Evolutionary conservation across 73 alveolate genomes (phyloP).

Genomic region (Paraurostyla sp.): DNA sequence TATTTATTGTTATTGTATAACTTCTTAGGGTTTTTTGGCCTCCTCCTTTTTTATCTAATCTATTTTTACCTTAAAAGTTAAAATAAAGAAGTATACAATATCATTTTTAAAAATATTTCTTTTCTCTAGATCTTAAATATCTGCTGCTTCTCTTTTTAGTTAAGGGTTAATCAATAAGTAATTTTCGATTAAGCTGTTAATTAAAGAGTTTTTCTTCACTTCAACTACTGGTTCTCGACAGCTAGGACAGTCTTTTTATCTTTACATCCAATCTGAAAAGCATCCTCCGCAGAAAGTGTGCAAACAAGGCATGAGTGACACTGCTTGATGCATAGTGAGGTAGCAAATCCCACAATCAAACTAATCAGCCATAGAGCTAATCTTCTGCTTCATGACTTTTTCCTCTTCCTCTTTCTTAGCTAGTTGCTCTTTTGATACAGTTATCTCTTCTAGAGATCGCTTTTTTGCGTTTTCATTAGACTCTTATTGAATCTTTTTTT

Average conservation of each 20-base stretch:
- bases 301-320: conserved; percentile 88
- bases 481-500: background rate
- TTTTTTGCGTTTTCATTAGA: background rate
- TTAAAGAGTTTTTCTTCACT: conserved; percentile 81
- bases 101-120: conserved; percentile 70
- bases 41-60: background rate
- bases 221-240: conserved; percentile 79
- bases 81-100: background rate
- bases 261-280: conserved; percentile 87
- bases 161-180: conserved; percentile 73
- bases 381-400: conserved; percentile 7
- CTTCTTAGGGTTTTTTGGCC: too few relatives aligned
- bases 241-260: conserved; percentile 86
- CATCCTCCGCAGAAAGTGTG: conserved; percentile 96
- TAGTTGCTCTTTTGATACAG: conserved; percentile 45
- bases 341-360: conserved; percentile 86
- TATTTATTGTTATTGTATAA: background rate
- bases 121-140: conserved; percentile 73
- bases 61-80: background rate
- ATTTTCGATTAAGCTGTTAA: conserved; percentile 78
- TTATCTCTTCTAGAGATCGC: conserved; percentile 41
- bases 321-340: conserved; percentile 85
- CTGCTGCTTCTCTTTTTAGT: conserved; percentile 72
- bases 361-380: conserved; percentile 68
- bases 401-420: conserved; percentile 7